Percentiles rank a stretch among this genome's conserved stretches.
Conservation (phyloP, 495 filamentous ascomycete species). For the Talaromyces wortmannii region DNA sequence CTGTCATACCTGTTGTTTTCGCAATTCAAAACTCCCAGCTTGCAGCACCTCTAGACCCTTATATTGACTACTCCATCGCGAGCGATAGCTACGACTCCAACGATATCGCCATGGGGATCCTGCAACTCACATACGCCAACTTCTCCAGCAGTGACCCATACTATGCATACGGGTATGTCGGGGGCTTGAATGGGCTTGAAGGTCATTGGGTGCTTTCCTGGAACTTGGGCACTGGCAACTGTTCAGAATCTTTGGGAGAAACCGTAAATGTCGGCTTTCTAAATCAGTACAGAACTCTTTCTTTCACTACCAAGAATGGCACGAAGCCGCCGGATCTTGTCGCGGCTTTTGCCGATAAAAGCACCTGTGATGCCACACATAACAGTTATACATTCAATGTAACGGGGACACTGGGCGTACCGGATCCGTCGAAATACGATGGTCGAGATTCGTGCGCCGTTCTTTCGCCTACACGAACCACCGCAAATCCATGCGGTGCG, state of each 20-base stretch:
- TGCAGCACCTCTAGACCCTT: conserved; percentile 10
- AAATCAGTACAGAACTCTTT: neutral
- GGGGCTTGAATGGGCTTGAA: conserved; percentile 5
- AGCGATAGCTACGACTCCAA: neutral
- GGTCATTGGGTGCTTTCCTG: conserved; percentile 11
- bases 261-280: neutral
- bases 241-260: conserved; percentile 1
- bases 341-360: conserved; percentile 16
- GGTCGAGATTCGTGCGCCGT: conserved; percentile 11
- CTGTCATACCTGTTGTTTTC: conserved; percentile 27
- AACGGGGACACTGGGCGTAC: conserved; percentile 9
- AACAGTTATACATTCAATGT: conserved; percentile 17
- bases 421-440: conserved; percentile 4
- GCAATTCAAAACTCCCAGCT: conserved; percentile 23
- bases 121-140: conserved; percentile 4
- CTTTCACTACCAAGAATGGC: conserved; percentile 15
- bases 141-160: conserved; percentile 16
- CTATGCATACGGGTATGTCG: conserved; percentile 5
- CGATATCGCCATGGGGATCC: neutral
- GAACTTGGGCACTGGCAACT: conserved; percentile 9
- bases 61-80: conserved; percentile 5
- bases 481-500: conserved; percentile 10
- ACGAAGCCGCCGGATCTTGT: conserved; percentile 16
- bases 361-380: conserved; percentile 10
- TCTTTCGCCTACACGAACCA: conserved; percentile 11